These are phyloP conservation scores for Phoenix roebelenii DNA, from an alignment of 176 grass and related monocot species.

Conservation along the genomic window DNA sequence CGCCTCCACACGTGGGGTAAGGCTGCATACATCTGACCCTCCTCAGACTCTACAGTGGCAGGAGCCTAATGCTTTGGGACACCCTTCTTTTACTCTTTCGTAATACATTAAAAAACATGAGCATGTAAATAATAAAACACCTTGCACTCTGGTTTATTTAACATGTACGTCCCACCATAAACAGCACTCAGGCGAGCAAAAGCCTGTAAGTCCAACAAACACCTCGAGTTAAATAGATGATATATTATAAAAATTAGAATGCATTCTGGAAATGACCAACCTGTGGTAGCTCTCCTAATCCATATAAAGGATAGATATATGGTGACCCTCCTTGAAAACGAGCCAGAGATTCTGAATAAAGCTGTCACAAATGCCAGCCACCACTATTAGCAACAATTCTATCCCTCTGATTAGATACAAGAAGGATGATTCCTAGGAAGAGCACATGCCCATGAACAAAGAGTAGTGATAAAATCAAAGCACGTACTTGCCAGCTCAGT, in stretches of 20 bases:
- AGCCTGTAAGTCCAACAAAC: constrained; percentile 35
- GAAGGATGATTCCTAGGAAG: too few relatives aligned
- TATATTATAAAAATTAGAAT: background rate
- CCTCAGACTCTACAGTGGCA: too few relatives aligned
- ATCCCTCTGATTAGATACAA: too few relatives aligned
- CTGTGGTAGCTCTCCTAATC: constrained; percentile 82
- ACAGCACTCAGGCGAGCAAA: constrained; percentile 95
- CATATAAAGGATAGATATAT: constrained; percentile 89
- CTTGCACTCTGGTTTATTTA: constrained; percentile 96
- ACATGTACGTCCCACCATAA: constrained; percentile 97
- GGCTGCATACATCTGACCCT: too few relatives aligned
- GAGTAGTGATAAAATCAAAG: too few relatives aligned
- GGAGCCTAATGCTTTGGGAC: too few relatives aligned
- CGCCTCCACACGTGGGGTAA: too few relatives aligned
- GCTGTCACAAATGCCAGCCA: constrained; percentile 27
- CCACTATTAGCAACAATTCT: background rate
- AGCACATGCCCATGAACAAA: too few relatives aligned
- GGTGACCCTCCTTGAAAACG: constrained; percentile 92
- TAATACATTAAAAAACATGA: background rate
- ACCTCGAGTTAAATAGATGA: background rate
- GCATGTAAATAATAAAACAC: constrained; percentile 27
- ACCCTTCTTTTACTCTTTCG: too few relatives aligned
- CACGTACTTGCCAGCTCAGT: too few relatives aligned
- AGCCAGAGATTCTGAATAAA: constrained; percentile 74
- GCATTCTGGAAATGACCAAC: constrained; percentile 31